Percentiles rank a stretch among this genome's conserved stretches.
phyloP scores from a whole-genome alignment of 257 asterid genomes.

The Thymus mandschuricus region DNA sequence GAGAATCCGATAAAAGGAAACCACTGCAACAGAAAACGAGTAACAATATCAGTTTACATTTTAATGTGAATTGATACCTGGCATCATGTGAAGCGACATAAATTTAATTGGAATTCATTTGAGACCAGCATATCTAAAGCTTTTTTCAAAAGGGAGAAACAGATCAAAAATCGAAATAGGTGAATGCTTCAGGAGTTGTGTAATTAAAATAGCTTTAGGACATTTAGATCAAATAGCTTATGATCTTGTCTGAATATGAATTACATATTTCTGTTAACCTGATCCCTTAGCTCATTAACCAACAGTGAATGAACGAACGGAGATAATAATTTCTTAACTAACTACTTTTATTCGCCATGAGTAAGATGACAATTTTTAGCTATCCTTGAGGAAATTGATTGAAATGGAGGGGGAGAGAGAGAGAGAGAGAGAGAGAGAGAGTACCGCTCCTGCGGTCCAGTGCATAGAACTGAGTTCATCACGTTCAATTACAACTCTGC shows the following conservation, averaged over 20 bases:
- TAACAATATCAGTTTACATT: conserved; percentile 9
- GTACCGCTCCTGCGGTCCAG: conserved; percentile 83
- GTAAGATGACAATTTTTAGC: neutral
- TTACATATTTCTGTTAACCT: too few species aligned
- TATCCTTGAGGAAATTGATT: neutral
- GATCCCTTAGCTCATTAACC: too few species aligned
- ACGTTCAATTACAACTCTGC: conserved; percentile 83
- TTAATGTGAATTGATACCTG: neutral
- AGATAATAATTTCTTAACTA: neutral
- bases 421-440: neutral
- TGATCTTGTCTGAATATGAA: too few species aligned
- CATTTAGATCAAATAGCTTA: too few species aligned
- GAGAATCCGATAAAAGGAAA: conserved; percentile 89
- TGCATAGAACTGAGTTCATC: conserved; percentile 73
- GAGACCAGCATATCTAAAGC: neutral
- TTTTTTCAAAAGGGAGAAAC: neutral
- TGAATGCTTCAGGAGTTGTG: neutral
- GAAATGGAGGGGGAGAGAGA: conserved; percentile 25
- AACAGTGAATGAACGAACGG: too few species aligned
- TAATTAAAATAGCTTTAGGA: neutral
- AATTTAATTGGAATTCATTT: neutral
- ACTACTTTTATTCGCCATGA: conserved; percentile 1
- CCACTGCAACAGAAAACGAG: conserved; percentile 51
- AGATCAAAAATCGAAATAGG: neutral
- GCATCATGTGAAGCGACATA: neutral